Evolutionary conservation across 257 asterid species (phyloP).

Genomic region (Capsicum pubescens): DNA sequence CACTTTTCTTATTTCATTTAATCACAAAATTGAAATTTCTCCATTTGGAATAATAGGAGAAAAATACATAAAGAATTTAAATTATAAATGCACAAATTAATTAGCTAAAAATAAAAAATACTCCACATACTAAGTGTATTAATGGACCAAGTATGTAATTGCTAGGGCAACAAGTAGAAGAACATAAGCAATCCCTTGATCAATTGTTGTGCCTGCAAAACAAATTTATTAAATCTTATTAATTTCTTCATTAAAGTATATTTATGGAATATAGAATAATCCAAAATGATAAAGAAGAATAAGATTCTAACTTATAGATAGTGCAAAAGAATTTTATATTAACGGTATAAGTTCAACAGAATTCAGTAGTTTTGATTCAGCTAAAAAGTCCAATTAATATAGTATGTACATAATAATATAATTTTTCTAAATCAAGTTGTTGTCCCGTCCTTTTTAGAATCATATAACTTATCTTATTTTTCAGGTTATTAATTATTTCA

Average conservation of each 20-base stretch:
- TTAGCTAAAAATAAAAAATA: not conserved
- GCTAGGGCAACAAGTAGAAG: slow-evolving; percentile 66
- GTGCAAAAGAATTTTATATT: no score
- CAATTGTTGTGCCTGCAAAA: slow-evolving; percentile 62
- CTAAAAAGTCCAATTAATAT: no score
- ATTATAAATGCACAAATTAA: slow-evolving; percentile 2
- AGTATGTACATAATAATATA: no score
- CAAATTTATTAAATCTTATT: not conserved
- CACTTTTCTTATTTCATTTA: not conserved
- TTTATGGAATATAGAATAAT: not conserved
- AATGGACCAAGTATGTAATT: slow-evolving; percentile 65
- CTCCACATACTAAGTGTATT: not conserved
- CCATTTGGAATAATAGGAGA: slow-evolving; percentile 31
- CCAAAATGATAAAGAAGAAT: no score
- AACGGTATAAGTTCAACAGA: no score
- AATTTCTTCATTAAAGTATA: not conserved
- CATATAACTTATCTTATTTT: no score
- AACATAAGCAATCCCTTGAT: slow-evolving; percentile 72
- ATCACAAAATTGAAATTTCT: slow-evolving; percentile 11
- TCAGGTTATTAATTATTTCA: no score
- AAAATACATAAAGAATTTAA: slow-evolving; percentile 33
- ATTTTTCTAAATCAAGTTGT: no score
- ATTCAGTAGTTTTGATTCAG: no score
- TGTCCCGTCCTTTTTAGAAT: no score
- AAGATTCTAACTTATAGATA: no score